phyloP scores from a whole-genome alignment of 2,329 filamentous ascomycete species.

The Chaetomium globosum region DNA sequence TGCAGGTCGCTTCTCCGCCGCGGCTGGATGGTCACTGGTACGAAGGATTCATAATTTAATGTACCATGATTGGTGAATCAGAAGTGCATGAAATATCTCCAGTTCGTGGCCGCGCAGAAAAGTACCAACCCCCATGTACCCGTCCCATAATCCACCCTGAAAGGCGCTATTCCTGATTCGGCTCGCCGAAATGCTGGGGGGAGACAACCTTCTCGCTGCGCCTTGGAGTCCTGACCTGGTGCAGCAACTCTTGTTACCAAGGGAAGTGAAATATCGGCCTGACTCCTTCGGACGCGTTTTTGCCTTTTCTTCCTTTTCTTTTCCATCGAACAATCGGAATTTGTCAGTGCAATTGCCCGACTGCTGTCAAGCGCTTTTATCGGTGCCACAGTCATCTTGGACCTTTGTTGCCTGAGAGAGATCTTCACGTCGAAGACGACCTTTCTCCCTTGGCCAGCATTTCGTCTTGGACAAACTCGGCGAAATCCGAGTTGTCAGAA shows the following conservation, averaged over 20 bases:
- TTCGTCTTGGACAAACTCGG: constrained; percentile 11
- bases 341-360: constrained; percentile 20
- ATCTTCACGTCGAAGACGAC: constrained; percentile 4
- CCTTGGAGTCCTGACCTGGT: constrained; percentile 30
- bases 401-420: constrained; percentile 9
- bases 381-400: not conserved
- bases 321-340: constrained; percentile 24
- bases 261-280: constrained; percentile 40
- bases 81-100: not conserved
- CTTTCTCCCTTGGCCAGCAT: not conserved
- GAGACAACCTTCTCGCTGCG: constrained; percentile 34
- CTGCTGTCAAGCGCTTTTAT: constrained; percentile 3
- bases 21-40: constrained; percentile 27
- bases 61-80: constrained; percentile 18
- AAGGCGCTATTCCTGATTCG: constrained; percentile 33
- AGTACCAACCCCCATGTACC: constrained; percentile 22
- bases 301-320: constrained; percentile 32
- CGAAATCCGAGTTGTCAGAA: constrained; percentile 13
- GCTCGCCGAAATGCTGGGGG: constrained; percentile 37
- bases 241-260: constrained; percentile 18
- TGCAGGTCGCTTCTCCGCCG: constrained; percentile 29
- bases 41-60: constrained; percentile 25
- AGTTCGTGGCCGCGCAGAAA: constrained; percentile 24
- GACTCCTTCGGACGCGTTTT: constrained; percentile 37
- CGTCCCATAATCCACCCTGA: constrained; percentile 5